Conservation (phyloP, 495 filamentous ascomycete genomes). For the Evansstolkia leycettana region DNA sequence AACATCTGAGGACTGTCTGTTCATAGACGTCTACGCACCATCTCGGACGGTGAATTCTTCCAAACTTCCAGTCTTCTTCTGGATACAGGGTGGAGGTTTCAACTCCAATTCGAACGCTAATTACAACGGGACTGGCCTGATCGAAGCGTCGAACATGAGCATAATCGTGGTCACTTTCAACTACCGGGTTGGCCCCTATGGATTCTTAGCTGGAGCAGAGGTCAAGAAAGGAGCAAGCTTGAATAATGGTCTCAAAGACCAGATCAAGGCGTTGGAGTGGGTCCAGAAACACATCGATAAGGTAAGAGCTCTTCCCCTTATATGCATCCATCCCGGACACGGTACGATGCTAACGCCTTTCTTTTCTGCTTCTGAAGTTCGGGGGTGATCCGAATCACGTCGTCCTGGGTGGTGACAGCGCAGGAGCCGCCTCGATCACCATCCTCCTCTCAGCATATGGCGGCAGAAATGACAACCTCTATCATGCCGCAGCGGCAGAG, state of each 20-base stretch:
- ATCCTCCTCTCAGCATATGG: conserved; percentile 55
- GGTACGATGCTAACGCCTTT: conserved; percentile 2
- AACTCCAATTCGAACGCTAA: conserved; percentile 49
- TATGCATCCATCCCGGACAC: neutral
- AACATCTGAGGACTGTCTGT: conserved; percentile 62
- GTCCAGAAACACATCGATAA: conserved; percentile 49
- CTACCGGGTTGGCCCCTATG: conserved; percentile 64
- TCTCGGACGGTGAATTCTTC: conserved; percentile 25
- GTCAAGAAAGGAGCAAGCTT: conserved; percentile 38
- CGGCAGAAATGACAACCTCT: conserved; percentile 40
- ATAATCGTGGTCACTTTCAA: conserved; percentile 69
- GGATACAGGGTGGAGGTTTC: conserved; percentile 70
- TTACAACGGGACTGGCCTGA: conserved; percentile 50
- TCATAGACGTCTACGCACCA: conserved; percentile 62
- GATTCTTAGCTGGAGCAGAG: conserved; percentile 55
- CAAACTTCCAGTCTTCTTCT: conserved; percentile 55
- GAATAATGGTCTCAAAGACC: conserved; percentile 64
- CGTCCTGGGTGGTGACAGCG: conserved; percentile 60
- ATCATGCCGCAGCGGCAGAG: conserved; percentile 52
- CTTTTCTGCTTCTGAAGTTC: conserved; percentile 31
- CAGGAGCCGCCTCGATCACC: conserved; percentile 54
- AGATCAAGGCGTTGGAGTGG: conserved; percentile 56
- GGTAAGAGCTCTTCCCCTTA: conserved; percentile 12
- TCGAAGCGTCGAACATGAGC: conserved; percentile 42
- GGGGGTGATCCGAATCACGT: conserved; percentile 63